These are phyloP conservation scores for Panellus pusillus DNA, from an alignment of 768 basidiomycete genomes.

Conservation along the genomic window DNA sequence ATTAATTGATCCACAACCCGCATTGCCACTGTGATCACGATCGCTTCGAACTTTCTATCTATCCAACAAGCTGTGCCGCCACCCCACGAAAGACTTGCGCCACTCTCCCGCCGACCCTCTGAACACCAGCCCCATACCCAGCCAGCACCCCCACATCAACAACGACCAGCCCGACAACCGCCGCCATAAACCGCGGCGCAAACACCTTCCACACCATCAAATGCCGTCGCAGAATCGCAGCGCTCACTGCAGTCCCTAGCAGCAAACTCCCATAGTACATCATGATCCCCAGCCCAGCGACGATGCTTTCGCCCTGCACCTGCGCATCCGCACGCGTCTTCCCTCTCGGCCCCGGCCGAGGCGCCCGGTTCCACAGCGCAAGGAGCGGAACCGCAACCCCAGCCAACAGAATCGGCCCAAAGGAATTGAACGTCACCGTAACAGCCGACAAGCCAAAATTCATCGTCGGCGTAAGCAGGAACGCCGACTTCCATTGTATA, in stretches of 20 bases:
- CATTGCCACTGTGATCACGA: no score
- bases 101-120: slow-evolving; percentile 37
- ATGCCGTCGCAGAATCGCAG: slow-evolving; percentile 78
- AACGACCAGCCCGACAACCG: slow-evolving; percentile 60
- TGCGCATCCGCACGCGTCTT: slow-evolving; percentile 29
- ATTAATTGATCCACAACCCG: no score
- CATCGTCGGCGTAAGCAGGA: slow-evolving; percentile 71
- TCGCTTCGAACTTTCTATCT: no score
- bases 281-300: slow-evolving; percentile 66
- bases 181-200: slow-evolving; percentile 90
- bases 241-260: slow-evolving; percentile 67
- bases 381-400: slow-evolving; percentile 67
- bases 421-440: slow-evolving; percentile 74
- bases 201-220: slow-evolving; percentile 99
- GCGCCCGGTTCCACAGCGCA: slow-evolving; percentile 80
- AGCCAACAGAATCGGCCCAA: slow-evolving; percentile 72
- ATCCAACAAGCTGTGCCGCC: background rate
- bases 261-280: slow-evolving; percentile 67
- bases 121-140: slow-evolving; percentile 60
- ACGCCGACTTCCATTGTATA: slow-evolving; percentile 95
- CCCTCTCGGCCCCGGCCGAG: slow-evolving; percentile 41
- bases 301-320: slow-evolving; percentile 40
- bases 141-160: slow-evolving; percentile 71
- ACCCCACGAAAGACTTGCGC: slow-evolving; percentile 26
- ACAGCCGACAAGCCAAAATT: slow-evolving; percentile 72